These are phyloP conservation scores for Fusarium lyarnte DNA, from an alignment of 2,329 filamentous ascomycete genomes.

Conservation along the genomic window DNA sequence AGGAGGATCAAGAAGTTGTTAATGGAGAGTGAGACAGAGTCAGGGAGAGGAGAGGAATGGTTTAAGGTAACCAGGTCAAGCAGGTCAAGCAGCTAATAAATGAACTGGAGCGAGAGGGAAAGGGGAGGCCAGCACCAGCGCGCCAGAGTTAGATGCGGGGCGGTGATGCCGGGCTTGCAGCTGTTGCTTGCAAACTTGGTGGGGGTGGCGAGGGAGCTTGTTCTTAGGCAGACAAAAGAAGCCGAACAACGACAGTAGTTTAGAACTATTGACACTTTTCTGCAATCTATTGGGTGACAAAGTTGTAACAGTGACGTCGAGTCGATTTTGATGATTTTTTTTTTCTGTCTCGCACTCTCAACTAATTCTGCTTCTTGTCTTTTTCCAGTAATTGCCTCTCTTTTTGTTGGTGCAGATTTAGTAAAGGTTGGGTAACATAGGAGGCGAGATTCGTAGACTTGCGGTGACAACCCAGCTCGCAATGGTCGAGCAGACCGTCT, in stretches of 20 bases:
- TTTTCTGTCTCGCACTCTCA: background rate
- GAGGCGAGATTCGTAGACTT: constrained; percentile 5
- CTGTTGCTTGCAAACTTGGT: constrained; percentile 26
- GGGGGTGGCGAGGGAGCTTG: constrained; percentile 36
- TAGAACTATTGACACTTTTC: constrained; percentile 2
- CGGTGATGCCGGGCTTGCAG: constrained; percentile 33
- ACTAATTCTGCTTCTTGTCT: background rate
- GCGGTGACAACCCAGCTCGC: constrained; percentile 17
- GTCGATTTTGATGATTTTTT: background rate
- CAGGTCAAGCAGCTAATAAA: constrained; percentile 6
- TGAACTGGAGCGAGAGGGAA: constrained; percentile 17
- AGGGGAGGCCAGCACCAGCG: constrained; percentile 16
- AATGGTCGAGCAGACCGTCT: constrained; percentile 5
- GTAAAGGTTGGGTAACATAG: constrained; percentile 3
- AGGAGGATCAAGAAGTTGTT: constrained; percentile 28
- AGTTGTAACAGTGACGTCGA: constrained; percentile 29
- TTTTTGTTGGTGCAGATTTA: background rate
- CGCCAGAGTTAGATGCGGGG: constrained; percentile 27
- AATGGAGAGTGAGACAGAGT: constrained; percentile 5
- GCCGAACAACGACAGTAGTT: background rate
- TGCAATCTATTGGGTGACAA: constrained; percentile 4
- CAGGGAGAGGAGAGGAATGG: constrained; percentile 31
- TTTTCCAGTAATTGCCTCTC: background rate
- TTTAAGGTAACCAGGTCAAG: constrained; percentile 22
- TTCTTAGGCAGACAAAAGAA: constrained; percentile 20